These are phyloP conservation scores for Moricandia arvensis DNA, from an alignment of 345 rosid genomes.

Conservation along the genomic window DNA sequence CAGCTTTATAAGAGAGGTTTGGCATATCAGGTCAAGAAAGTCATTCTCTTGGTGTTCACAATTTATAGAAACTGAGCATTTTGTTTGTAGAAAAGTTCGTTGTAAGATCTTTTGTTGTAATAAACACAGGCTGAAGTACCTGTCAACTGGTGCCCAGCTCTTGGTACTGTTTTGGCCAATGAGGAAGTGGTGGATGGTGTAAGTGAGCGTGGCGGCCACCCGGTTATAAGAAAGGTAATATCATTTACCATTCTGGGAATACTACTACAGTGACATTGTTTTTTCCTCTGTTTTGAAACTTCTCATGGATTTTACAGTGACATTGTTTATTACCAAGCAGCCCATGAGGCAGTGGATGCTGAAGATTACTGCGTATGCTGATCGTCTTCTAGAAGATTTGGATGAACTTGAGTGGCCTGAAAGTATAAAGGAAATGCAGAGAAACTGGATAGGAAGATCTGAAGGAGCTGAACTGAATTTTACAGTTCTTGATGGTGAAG, in stretches of 20 bases:
- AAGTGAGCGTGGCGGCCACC: slow-evolving; percentile 95
- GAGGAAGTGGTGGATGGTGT: slow-evolving; percentile 98
- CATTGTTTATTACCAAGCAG: slow-evolving; percentile 97
- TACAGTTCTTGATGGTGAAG: slow-evolving; percentile 52
- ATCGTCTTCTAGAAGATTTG: slow-evolving; percentile 86
- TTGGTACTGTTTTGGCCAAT: slow-evolving; percentile 97
- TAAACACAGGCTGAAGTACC: slow-evolving; percentile 87
- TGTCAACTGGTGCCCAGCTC: slow-evolving; percentile 99
- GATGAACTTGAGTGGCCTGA: slow-evolving; percentile 97
- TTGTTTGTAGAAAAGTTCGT: slow-evolving; percentile 16
- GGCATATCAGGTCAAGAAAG: slow-evolving; percentile 78
- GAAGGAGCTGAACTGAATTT: slow-evolving; percentile 85
- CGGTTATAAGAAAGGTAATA: slow-evolving; percentile 90
- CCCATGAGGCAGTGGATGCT: slow-evolving; percentile 99
- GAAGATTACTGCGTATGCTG: slow-evolving; percentile 92
- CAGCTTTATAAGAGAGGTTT: slow-evolving; percentile 92
- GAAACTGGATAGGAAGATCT: slow-evolving; percentile 95
- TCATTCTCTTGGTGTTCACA: slow-evolving; percentile 18
- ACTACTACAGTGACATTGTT: slow-evolving; percentile 78
- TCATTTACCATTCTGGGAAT: slow-evolving; percentile 1
- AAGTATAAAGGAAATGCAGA: slow-evolving; percentile 86
- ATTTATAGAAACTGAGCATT: slow-evolving; percentile 2
- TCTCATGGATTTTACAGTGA: slow-evolving; percentile 84
- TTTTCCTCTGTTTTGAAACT: slow-evolving; percentile 57
- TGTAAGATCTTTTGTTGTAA: slow-evolving; percentile 26